Evolutionary conservation across 1,139 yeast species (phyloP), one percentile per base, ranked within the genome.

Genomic region (Blastobotrys elegans): DNA sequence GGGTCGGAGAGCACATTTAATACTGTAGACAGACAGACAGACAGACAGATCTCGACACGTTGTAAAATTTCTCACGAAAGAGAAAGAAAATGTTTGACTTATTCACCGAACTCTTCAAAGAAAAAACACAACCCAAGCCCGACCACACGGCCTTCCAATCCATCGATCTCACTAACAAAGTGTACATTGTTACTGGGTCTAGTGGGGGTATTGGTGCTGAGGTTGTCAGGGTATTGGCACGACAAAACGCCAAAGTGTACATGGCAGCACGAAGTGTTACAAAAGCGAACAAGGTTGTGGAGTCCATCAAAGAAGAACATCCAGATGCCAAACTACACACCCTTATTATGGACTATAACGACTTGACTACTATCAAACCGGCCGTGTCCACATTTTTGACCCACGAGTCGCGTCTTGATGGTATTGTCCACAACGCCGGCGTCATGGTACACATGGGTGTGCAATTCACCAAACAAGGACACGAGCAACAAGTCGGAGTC

Each of bases 131-230:
- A 34, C 22, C 24, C 2, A 21, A 10, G n/a, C 38, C 38, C 16
- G 24, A 14, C 11, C 24, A 34, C 24, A 14, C 21, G 4, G 22
- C n/a, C 4, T 11, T 34, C 26, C 3, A 5, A 3, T n/a, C n/a
- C 16, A 17, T 34, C 5, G 77, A 74, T 50, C 62, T 74, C 27
- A 54, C 68, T 2, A 75, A 71, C 4, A 71, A 68, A 52, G 63
- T 61, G 3, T 75, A 67, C 44, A 46, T 74, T 26, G 70, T 76
- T n/a, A 74, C 80, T 0, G 80, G 80, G 17, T 70, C 69, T 21
- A 66, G 72, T n/a, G 65, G 75, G 1, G 80, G 80, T 27, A 68
- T 76, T 44, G 80, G 80, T 1, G 61, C 62, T 20, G 69, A 73
- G 40, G 65, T 68, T 1, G 65, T 70, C 2, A 69, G 65, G 51